phyloP scores from a whole-genome alignment of 805 yeast species.

The Metahyphopichia silvanorum region DNA sequence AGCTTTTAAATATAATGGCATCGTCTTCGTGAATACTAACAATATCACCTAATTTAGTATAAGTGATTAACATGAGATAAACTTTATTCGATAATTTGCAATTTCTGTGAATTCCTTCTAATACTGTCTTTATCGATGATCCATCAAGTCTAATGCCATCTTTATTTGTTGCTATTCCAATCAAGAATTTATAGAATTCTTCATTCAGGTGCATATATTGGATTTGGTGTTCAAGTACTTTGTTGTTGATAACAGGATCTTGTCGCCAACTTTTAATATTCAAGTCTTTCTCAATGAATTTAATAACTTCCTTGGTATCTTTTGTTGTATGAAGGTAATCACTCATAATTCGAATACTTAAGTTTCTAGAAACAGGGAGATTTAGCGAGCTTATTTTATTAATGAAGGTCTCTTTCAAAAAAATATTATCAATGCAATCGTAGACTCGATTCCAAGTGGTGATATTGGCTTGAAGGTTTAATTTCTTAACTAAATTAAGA shows the following conservation, averaged over 20 bases:
- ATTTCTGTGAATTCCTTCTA: conserved; percentile 3
- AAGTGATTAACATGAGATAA: not conserved
- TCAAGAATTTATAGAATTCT: not conserved
- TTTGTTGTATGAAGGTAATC: conserved; percentile 32
- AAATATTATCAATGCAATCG: conserved; percentile 34
- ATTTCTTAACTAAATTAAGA: conserved; percentile 21
- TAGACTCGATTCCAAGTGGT: conserved; percentile 36
- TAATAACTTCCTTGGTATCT: conserved; percentile 20
- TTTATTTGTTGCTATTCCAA: not conserved
- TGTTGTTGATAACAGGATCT: conserved; percentile 25
- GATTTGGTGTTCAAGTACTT: conserved; percentile 17
- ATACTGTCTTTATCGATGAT: conserved; percentile 2
- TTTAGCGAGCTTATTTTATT: conserved; percentile 26
- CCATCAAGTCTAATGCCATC: conserved; percentile 2
- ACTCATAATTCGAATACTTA: conserved; percentile 27
- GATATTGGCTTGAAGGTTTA: conserved; percentile 26
- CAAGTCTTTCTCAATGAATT: conserved; percentile 34
- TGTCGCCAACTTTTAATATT: conserved; percentile 23
- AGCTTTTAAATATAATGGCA: conserved; percentile 1
- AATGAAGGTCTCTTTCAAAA: conserved; percentile 34
- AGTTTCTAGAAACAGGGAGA: conserved; percentile 30
- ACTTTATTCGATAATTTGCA: conserved; percentile 1
- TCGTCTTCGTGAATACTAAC: conserved; percentile 1
- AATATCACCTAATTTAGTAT: not conserved
- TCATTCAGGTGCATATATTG: conserved; percentile 1